Conservation (phyloP, 805 yeast genomes). For the Millerago galiae region DNA sequence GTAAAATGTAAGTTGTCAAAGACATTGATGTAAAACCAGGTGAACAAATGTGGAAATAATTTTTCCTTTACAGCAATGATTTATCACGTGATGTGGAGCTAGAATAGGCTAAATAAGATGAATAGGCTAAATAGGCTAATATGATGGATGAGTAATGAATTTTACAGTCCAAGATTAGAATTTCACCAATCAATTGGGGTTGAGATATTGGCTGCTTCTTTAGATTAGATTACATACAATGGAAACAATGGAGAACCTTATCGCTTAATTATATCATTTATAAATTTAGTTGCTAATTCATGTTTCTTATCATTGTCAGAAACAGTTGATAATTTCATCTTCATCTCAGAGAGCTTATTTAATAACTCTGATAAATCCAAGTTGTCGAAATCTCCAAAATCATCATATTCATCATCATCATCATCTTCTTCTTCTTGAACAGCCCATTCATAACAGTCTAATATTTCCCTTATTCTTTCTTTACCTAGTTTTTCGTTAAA, state of each 20-base stretch:
- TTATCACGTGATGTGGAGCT: neutral
- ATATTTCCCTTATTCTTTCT: constrained; percentile 36
- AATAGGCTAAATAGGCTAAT: too few species aligned
- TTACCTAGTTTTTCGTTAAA: constrained; percentile 37
- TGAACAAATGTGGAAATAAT: too few species aligned
- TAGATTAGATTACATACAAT: too few species aligned
- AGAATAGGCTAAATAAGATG: too few species aligned
- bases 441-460: constrained; percentile 45
- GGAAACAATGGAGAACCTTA: too few species aligned
- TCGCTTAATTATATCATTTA: neutral
- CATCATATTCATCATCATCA: neutral
- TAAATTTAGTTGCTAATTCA: constrained; percentile 9
- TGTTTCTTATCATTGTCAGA: constrained; percentile 8
- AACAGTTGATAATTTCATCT: constrained; percentile 3
- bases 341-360: constrained; percentile 5
- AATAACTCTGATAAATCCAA: constrained; percentile 10
- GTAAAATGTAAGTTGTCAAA: constrained; percentile 4
- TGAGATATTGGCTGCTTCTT: neutral
- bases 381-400: neutral
- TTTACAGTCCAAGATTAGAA: too few species aligned
- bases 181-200: neutral
- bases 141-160: too few species aligned
- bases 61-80: neutral
- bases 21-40: neutral
- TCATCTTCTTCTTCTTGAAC: neutral